phyloP scores from a whole-genome alignment of 1,139 yeast genomes.

The Yamadazyma membranifaciens region DNA sequence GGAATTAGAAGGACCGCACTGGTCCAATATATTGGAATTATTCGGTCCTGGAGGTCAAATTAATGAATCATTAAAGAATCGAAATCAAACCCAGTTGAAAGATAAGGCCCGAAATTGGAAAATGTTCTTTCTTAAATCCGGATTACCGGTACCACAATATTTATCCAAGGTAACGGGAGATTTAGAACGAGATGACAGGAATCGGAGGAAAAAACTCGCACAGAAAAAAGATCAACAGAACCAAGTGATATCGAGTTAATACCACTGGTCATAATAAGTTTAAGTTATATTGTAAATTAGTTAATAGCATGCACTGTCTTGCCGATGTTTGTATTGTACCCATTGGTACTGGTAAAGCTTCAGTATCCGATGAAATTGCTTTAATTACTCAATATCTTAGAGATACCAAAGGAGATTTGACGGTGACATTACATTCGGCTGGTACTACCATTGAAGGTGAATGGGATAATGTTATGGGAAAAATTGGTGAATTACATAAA shows the following conservation, averaged over 20 bases:
- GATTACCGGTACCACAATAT: conserved; percentile 73
- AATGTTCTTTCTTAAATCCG: conserved; percentile 72
- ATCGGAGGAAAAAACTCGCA: conserved; percentile 36
- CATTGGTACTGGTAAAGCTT: conserved; percentile 77
- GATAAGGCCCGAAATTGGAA: conserved; percentile 97
- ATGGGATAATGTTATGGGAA: conserved; percentile 81
- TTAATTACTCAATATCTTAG: conserved; percentile 62
- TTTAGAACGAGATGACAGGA: conserved; percentile 52
- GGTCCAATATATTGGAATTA: conserved; percentile 85
- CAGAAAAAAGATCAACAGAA: background rate
- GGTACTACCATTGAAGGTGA: conserved; percentile 91
- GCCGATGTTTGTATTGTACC: conserved; percentile 87
- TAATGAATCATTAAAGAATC: conserved; percentile 77
- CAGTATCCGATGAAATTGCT: conserved; percentile 79
- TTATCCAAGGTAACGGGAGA: conserved; percentile 85
- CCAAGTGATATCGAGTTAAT: too few species aligned
- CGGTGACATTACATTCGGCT: conserved; percentile 78
- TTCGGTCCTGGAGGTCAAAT: conserved; percentile 92
- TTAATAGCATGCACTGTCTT: conserved; percentile 45
- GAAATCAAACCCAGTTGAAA: conserved; percentile 88
- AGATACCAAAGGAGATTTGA: conserved; percentile 48
- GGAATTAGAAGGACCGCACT: conserved; percentile 83
- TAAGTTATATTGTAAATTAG: background rate
- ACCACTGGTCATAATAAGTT: background rate
- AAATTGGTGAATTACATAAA: conserved; percentile 79